phyloP scores from a whole-genome alignment of 1,139 yeast genomes.

The Eremothecium coryli region DNA sequence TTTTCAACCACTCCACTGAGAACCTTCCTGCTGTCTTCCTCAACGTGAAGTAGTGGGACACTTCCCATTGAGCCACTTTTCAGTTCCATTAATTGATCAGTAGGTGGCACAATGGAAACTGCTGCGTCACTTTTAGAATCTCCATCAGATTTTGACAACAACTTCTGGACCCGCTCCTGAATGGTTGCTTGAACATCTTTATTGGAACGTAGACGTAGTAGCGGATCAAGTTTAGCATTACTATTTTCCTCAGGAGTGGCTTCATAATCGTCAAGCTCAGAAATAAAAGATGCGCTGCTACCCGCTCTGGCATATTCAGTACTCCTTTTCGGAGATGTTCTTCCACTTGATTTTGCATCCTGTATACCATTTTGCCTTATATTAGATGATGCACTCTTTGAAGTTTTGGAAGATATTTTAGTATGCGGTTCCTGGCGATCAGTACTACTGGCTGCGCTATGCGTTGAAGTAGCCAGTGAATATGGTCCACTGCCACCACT shows the following conservation, averaged over 20 bases:
- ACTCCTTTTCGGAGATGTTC: not conserved
- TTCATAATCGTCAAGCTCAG: not conserved
- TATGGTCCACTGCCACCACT: not conserved
- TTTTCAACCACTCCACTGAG: not conserved
- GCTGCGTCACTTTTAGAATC: too few species aligned
- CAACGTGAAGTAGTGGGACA: not conserved
- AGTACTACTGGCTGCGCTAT: not conserved
- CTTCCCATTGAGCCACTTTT: not conserved
- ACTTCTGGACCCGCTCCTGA: conserved; percentile 47
- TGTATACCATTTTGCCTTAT: not conserved
- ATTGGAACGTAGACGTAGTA: conserved; percentile 7
- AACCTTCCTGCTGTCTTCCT: not conserved
- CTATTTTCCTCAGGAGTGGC: not conserved
- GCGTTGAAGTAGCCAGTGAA: not conserved
- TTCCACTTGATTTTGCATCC: not conserved
- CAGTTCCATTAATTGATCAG: too few species aligned
- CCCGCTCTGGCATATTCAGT: not conserved
- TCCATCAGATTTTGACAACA: conserved; percentile 17
- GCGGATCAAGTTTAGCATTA: too few species aligned
- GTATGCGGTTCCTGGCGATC: not conserved
- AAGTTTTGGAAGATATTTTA: not conserved
- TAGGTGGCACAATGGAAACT: not conserved
- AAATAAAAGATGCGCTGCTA: not conserved
- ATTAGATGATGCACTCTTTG: not conserved
- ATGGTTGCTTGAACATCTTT: conserved; percentile 33